A percentile compares a stretch with the other conserved stretches of the same genome.
phyloP scores from a whole-genome alignment of 2,329 filamentous ascomycete species.

The Colletotrichum sp. region DNA sequence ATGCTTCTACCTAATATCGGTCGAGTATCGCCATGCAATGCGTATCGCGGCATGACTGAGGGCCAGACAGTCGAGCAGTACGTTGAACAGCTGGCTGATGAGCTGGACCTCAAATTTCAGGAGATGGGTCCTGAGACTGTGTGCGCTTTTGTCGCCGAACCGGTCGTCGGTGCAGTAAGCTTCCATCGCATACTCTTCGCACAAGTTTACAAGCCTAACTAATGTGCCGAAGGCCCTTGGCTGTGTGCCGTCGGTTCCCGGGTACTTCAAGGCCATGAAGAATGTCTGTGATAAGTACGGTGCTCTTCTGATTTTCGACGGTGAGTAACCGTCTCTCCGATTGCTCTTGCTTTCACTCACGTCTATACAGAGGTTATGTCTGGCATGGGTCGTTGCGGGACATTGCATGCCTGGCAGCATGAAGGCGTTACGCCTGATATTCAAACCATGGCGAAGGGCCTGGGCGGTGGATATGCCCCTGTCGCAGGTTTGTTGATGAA shows the following conservation, averaged over 20 bases:
- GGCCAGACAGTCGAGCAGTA: conserved; percentile 58
- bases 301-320: conserved; percentile 75
- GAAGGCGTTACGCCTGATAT: conserved; percentile 53
- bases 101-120: conserved; percentile 72
- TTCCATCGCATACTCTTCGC: conserved; percentile 23
- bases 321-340: background rate
- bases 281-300: conserved; percentile 73
- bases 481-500: conserved; percentile 60
- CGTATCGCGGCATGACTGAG: conserved; percentile 60
- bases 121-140: conserved; percentile 68
- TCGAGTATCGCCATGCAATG: conserved; percentile 69
- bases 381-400: conserved; percentile 11
- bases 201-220: background rate
- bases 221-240: conserved; percentile 60
- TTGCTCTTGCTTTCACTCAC: background rate
- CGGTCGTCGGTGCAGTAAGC: conserved; percentile 72
- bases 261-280: conserved; percentile 72
- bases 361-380: conserved; percentile 32
- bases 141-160: conserved; percentile 66
- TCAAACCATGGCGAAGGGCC: conserved; percentile 62
- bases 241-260: conserved; percentile 60
- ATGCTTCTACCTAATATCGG: conserved; percentile 62
- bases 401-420: conserved; percentile 12
- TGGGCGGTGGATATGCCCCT: conserved; percentile 60
- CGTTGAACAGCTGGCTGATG: conserved; percentile 60